Percentiles rank a stretch among this genome's conserved stretches.
Evolutionary conservation across 1,284 basidiomycete genomes (phyloP).

Genomic region (Cystobasidium pallidum): DNA sequence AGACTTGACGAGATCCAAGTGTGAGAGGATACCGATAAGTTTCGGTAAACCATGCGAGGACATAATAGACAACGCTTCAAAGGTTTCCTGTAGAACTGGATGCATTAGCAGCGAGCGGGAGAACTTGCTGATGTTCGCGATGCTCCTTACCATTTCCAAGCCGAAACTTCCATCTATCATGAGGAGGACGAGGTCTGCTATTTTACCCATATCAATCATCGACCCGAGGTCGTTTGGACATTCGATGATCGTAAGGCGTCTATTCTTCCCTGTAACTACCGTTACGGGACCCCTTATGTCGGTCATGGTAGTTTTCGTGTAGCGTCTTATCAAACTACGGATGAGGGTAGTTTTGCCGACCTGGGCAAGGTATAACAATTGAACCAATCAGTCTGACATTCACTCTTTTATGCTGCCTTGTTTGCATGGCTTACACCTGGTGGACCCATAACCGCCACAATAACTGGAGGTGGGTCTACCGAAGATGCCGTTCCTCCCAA

Average conservation of each 20-base stretch:
- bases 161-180: conserved; percentile 99
- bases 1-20: conserved; percentile 97
- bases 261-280: conserved; percentile 84
- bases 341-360: conserved; percentile 93
- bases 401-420: not conserved
- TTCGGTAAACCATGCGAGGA: conserved; percentile 98
- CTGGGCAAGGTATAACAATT: conserved; percentile 47
- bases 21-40: conserved; percentile 93
- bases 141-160: conserved; percentile 85
- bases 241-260: conserved; percentile 91
- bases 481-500: conserved; percentile 48
- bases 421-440: conserved; percentile 68
- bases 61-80: conserved; percentile 96
- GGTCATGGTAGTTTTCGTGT: conserved; percentile 90
- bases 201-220: conserved; percentile 97
- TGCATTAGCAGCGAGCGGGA: not conserved
- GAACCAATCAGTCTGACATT: not conserved
- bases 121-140: not conserved
- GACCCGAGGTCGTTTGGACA: conserved; percentile 97
- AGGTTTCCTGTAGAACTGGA: conserved; percentile 75
- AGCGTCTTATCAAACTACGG: conserved; percentile 86
- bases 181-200: conserved; percentile 91
- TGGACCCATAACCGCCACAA: conserved; percentile 96
- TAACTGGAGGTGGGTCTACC: conserved; percentile 89
- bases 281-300: conserved; percentile 94